Evolutionary conservation across 2,329 filamentous ascomycete species (phyloP).

Genomic region (Sphaerostilbella broomeana): DNA sequence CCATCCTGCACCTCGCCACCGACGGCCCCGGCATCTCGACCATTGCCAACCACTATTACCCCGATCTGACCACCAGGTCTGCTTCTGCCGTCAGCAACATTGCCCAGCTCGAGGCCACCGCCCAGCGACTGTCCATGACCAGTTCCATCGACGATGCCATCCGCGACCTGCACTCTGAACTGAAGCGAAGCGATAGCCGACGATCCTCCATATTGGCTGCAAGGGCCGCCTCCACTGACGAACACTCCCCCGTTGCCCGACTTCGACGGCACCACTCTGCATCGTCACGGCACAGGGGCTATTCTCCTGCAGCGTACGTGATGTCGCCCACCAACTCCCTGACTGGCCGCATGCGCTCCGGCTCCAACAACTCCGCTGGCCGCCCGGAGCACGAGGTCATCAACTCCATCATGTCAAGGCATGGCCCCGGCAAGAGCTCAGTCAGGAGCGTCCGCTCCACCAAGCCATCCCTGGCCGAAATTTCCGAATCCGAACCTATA

Average conservation of each 20-base stretch:
- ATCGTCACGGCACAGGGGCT: slow-evolving; percentile 53
- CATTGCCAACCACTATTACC: slow-evolving; percentile 48
- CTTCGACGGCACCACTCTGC: slow-evolving; percentile 40
- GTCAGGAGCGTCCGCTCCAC: slow-evolving; percentile 43
- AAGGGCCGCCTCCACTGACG: slow-evolving; percentile 26
- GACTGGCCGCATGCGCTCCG: slow-evolving; percentile 49
- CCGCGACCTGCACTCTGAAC: slow-evolving; percentile 61
- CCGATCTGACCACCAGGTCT: slow-evolving; percentile 55
- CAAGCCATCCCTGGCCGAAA: slow-evolving; percentile 48
- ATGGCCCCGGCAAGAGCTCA: slow-evolving; percentile 50
- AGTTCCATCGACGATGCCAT: slow-evolving; percentile 76
- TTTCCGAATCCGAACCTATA: slow-evolving; percentile 50
- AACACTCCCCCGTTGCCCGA: slow-evolving; percentile 20
- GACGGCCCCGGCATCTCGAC: slow-evolving; percentile 39
- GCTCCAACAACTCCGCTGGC: slow-evolving; percentile 42
- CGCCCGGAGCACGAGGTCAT: slow-evolving; percentile 37
- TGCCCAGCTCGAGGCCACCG: slow-evolving; percentile 66
- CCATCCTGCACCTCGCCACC: slow-evolving; percentile 43
- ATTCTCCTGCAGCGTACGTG: slow-evolving; percentile 61
- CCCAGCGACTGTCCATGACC: slow-evolving; percentile 65
- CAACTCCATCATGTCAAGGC: slow-evolving; percentile 37
- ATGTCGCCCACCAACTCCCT: slow-evolving; percentile 61
- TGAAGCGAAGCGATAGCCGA: slow-evolving; percentile 63
- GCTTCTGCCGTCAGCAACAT: slow-evolving; percentile 61
- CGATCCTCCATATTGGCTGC: slow-evolving; percentile 55